Percentiles rank a stretch among this genome's conserved stretches.
Evolutionary conservation across 2,329 filamentous ascomycete genomes (phyloP).

Genomic region (Coniochaeta ligniaria): DNA sequence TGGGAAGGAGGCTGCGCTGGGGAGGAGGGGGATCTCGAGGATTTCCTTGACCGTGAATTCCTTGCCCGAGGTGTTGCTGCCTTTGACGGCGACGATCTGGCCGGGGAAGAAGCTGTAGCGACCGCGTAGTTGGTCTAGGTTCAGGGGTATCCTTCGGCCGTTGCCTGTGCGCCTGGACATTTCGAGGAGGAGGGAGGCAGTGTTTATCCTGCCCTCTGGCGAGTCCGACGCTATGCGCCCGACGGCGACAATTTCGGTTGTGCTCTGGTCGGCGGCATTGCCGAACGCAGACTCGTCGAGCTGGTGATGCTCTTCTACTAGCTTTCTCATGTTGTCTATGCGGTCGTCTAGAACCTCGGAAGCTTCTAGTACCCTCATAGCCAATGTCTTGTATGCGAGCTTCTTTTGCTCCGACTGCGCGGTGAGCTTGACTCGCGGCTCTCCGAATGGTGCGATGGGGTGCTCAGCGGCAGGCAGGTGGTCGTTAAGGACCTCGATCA

Average conservation of each 20-base stretch:
- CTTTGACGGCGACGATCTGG: conserved; percentile 81
- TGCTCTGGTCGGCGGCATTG: conserved; percentile 78
- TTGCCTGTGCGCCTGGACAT: conserved; percentile 78
- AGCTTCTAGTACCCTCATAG: conserved; percentile 88
- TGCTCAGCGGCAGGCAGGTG: conserved; percentile 61
- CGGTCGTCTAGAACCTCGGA: conserved; percentile 92
- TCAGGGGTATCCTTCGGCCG: conserved; percentile 73
- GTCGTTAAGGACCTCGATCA: conserved; percentile 75
- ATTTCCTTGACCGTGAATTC: conserved; percentile 77
- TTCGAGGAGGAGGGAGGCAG: conserved; percentile 79
- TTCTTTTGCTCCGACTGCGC: conserved; percentile 87
- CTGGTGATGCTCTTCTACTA: conserved; percentile 66
- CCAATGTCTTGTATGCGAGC: conserved; percentile 83
- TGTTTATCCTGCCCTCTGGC: conserved; percentile 77
- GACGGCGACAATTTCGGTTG: conserved; percentile 80
- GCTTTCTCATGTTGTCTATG: conserved; percentile 79
- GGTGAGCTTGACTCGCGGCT: conserved; percentile 75
- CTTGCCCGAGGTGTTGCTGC: conserved; percentile 79
- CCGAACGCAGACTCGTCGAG: conserved; percentile 78
- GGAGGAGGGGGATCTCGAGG: conserved; percentile 66
- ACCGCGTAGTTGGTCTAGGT: conserved; percentile 57
- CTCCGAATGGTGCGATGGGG: conserved; percentile 63
- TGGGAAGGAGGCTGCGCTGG: conserved; percentile 63
- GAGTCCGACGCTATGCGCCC: conserved; percentile 88
- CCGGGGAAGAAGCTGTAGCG: conserved; percentile 84